Conservation (phyloP, 2,329 filamentous ascomycete genomes). For the Beauveria rudraprayagi region DNA sequence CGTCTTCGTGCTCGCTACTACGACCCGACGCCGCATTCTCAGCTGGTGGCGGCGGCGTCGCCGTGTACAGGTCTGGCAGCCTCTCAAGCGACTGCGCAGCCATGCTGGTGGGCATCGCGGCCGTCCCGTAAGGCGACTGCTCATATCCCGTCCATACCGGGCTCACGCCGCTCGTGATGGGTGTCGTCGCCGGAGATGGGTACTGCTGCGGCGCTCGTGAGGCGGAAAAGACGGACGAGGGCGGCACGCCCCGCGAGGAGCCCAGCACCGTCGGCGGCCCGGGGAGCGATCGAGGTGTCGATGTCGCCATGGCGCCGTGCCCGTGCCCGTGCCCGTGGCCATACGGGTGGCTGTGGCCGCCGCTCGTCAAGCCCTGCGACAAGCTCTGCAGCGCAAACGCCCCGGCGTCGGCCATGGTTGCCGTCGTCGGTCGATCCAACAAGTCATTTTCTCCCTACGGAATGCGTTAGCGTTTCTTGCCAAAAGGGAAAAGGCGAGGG, state of each 20-base stretch:
- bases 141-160: constrained; percentile 4
- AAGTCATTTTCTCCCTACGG: constrained; percentile 1
- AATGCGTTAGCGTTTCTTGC: not conserved
- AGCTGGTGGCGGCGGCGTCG: not conserved
- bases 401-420: not conserved
- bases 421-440: constrained; percentile 1
- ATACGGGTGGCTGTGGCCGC: not conserved
- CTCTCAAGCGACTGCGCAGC: not conserved
- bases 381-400: constrained; percentile 10
- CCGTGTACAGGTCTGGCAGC: constrained; percentile 2
- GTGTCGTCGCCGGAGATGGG: constrained; percentile 3
- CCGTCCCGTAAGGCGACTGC: not conserved
- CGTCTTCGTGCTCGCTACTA: not conserved
- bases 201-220: not conserved
- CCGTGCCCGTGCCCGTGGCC: not conserved
- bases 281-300: constrained; percentile 1
- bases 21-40: not conserved
- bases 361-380: not conserved
- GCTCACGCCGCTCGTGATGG: not conserved
- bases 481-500: not conserved
- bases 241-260: not conserved
- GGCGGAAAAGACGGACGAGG: not conserved
- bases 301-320: not conserved
- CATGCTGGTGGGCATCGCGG: not conserved
- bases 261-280: not conserved